These are phyloP conservation scores for Irpex lacteus DNA, from an alignment of 1,284 basidiomycete species.

Conservation along the genomic window DNA sequence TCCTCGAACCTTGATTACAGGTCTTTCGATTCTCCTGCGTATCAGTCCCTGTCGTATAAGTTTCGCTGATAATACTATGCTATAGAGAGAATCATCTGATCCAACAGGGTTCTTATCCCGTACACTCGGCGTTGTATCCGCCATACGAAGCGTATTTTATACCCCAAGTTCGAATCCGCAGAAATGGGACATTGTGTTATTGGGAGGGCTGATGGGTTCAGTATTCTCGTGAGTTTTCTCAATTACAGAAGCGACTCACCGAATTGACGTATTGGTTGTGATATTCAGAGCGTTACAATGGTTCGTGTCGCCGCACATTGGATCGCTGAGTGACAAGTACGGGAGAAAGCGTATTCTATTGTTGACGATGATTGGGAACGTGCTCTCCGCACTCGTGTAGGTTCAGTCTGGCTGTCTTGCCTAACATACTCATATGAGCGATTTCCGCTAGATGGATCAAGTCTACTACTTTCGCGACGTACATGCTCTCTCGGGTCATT, in stretches of 20 bases:
- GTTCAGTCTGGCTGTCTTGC: conserved; percentile 26
- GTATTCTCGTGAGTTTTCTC: conserved; percentile 69
- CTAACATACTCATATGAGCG: neutral
- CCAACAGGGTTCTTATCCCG: conserved; percentile 67
- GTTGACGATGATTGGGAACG: conserved; percentile 88
- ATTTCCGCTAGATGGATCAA: conserved; percentile 68
- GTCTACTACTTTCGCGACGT: conserved; percentile 83
- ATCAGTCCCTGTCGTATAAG: too few species aligned
- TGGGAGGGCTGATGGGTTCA: conserved; percentile 86
- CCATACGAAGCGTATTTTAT: conserved; percentile 61
- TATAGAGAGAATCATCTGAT: conserved; percentile 62
- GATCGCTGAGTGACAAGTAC: conserved; percentile 79
- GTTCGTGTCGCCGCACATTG: conserved; percentile 82
- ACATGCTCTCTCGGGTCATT: conserved; percentile 84
- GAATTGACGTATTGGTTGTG: neutral
- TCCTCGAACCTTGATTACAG: neutral
- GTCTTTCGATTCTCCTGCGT: neutral
- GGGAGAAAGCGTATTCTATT: conserved; percentile 82
- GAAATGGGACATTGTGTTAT: conserved; percentile 82
- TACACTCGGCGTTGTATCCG: conserved; percentile 63
- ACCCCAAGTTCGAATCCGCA: conserved; percentile 57
- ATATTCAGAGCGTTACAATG: conserved; percentile 6
- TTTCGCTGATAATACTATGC: too few species aligned
- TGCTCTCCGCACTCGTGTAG: conserved; percentile 78
- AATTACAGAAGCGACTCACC: neutral